Percentiles rank a stretch among this genome's conserved stretches.
phyloP scores from a whole-genome alignment of 2,329 filamentous ascomycete genomes.

The Xylariaceae sp. region DNA sequence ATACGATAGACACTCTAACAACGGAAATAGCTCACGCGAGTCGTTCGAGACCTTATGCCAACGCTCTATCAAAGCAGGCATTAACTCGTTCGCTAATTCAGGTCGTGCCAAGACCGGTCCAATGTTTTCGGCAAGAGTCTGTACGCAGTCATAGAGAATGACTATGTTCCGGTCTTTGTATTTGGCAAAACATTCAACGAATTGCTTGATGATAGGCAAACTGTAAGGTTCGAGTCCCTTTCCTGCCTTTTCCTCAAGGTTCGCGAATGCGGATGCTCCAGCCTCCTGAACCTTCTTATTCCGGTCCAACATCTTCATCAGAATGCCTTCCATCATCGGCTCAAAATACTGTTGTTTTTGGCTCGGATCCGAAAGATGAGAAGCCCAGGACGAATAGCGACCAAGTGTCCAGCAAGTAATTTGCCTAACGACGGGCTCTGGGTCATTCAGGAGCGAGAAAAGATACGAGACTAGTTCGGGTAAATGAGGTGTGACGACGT shows the following conservation, averaged over 20 bases:
- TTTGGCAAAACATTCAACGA: slow-evolving; percentile 84
- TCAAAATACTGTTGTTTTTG: slow-evolving; percentile 80
- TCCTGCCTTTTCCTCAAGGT: slow-evolving; percentile 90
- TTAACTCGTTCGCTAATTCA: slow-evolving; percentile 78
- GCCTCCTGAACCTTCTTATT: slow-evolving; percentile 99
- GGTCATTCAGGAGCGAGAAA: slow-evolving; percentile 78
- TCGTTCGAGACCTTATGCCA: slow-evolving; percentile 87
- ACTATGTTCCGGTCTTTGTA: slow-evolving; percentile 99
- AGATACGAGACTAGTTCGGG: slow-evolving; percentile 89
- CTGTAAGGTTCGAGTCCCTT: slow-evolving; percentile 80
- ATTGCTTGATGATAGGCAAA: slow-evolving; percentile 85
- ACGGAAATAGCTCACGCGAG: slow-evolving; percentile 87
- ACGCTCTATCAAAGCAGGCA: slow-evolving; percentile 86
- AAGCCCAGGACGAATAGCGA: slow-evolving; percentile 90
- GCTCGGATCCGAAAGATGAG: slow-evolving; percentile 63
- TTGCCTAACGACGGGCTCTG: slow-evolving; percentile 86
- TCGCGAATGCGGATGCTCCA: slow-evolving; percentile 91
- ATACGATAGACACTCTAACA: slow-evolving; percentile 95
- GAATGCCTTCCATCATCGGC: slow-evolving; percentile 94
- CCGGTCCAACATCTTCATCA: slow-evolving; percentile 90
- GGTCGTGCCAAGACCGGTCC: slow-evolving; percentile 77
- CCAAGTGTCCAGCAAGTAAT: slow-evolving; percentile 98
- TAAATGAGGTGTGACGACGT: slow-evolving; percentile 84
- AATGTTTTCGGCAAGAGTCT: slow-evolving; percentile 91
- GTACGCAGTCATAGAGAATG: slow-evolving; percentile 96